Conservation (phyloP, 805 yeast genomes). For the Metschnikowia sp. region DNA sequence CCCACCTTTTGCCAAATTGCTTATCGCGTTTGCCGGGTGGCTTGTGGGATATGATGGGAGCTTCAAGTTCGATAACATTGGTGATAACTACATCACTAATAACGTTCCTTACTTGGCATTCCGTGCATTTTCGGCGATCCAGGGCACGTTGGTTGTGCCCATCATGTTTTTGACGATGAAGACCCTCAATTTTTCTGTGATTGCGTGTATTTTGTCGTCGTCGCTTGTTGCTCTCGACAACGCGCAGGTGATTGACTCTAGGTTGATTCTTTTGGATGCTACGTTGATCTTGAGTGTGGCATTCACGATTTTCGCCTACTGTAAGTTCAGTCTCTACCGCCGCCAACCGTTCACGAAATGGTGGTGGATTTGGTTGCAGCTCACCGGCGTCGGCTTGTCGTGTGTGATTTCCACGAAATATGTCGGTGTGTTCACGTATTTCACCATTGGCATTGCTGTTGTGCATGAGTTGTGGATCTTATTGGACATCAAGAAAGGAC, state of each 20-base stretch:
- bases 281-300: conserved; percentile 84
- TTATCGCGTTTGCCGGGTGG: conserved; percentile 89
- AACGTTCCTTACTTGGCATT: conserved; percentile 84
- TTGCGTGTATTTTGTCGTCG: conserved; percentile 76
- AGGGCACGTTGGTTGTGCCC: conserved; percentile 82
- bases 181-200: conserved; percentile 75
- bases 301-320: conserved; percentile 70
- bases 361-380: conserved; percentile 88
- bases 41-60: conserved; percentile 87
- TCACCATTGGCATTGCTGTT: conserved; percentile 85
- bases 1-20: conserved; percentile 95
- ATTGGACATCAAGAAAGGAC: conserved; percentile 67
- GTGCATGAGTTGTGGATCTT: conserved; percentile 82
- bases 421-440: conserved; percentile 90
- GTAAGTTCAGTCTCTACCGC: conserved; percentile 70
- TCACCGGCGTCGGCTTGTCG: conserved; percentile 83
- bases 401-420: conserved; percentile 94
- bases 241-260: conserved; percentile 86
- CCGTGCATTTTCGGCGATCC: conserved; percentile 73
- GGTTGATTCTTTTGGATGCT: conserved; percentile 89
- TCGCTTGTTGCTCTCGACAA: conserved; percentile 78
- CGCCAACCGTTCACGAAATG: conserved; percentile 55
- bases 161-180: conserved; percentile 80
- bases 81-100: conserved; percentile 72
- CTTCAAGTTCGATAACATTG: conserved; percentile 88